These are phyloP conservation scores for Niveomyces coronatus DNA, from an alignment of 2,329 filamentous ascomycete species.

Conservation along the genomic window DNA sequence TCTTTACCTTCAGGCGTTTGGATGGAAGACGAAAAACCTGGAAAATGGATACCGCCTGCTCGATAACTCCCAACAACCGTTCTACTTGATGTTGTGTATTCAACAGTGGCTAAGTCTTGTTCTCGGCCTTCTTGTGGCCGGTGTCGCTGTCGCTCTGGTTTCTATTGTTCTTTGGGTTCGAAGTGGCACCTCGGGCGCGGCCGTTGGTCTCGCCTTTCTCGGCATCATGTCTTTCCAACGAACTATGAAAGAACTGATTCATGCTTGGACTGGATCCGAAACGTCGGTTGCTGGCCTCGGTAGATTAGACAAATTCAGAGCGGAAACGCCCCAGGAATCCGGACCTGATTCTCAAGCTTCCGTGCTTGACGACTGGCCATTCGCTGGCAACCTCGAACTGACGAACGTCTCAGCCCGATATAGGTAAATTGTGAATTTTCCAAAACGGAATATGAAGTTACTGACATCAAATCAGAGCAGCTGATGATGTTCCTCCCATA, in stretches of 20 bases:
- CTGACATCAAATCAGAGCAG: no score
- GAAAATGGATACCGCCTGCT: conserved; percentile 19
- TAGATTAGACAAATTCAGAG: not conserved
- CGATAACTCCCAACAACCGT: conserved; percentile 21
- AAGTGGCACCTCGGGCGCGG: not conserved
- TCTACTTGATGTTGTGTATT: conserved; percentile 34
- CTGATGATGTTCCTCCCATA: no score
- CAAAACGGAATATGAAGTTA: no score
- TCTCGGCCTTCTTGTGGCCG: conserved; percentile 34
- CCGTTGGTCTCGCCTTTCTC: not conserved
- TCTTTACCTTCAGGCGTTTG: conserved; percentile 24
- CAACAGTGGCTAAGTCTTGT: conserved; percentile 40
- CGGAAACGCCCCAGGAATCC: not conserved
- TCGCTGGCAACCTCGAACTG: not conserved
- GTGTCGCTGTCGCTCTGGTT: conserved; percentile 34
- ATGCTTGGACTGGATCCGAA: not conserved
- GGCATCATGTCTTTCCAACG: not conserved
- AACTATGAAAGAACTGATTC: not conserved
- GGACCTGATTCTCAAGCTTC: not conserved
- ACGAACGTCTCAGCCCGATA: not conserved
- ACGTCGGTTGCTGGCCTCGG: not conserved
- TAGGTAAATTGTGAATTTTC: not conserved
- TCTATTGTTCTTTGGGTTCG: conserved; percentile 20
- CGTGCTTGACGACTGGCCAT: not conserved
- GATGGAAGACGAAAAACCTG: conserved; percentile 16